Percentiles rank a stretch among this genome's conserved stretches.
These are phyloP conservation scores for Talaromyces sp. DNA, from an alignment of 2,329 filamentous ascomycete species.

Conservation along the genomic window DNA sequence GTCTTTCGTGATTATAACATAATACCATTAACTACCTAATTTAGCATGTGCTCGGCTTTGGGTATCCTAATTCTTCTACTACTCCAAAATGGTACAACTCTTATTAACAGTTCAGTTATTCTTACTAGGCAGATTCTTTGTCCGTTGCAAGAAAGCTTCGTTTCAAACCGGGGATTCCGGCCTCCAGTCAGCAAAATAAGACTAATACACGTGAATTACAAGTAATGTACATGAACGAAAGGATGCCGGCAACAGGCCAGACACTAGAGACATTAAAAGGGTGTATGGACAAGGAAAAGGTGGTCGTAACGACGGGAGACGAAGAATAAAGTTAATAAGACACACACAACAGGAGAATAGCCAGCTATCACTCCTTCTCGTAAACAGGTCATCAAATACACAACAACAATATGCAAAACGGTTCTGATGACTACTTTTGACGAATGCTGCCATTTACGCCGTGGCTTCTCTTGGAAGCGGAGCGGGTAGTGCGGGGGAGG, in stretches of 20 bases:
- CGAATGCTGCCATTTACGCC: slow-evolving; percentile 35
- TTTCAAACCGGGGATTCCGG: neutral
- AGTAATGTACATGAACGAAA: neutral
- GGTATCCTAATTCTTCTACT: no score
- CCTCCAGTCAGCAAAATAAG: neutral
- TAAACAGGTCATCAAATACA: slow-evolving; percentile 11
- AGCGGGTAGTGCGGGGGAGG: slow-evolving; percentile 24
- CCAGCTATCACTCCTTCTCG: slow-evolving; percentile 9
- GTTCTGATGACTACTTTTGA: slow-evolving; percentile 20
- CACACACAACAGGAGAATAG: slow-evolving; percentile 6
- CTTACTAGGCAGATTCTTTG: neutral
- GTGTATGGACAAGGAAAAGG: neutral
- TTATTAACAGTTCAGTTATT: neutral
- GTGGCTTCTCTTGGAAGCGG: slow-evolving; percentile 32
- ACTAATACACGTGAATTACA: neutral
- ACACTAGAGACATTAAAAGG: neutral
- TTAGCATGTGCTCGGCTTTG: no score
- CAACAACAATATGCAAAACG: neutral
- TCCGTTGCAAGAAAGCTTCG: neutral
- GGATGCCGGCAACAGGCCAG: neutral
- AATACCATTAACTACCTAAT: neutral
- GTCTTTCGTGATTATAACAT: neutral
- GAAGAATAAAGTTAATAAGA: neutral
- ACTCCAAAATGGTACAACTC: no score
- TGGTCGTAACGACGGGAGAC: neutral